These are phyloP conservation scores for Colletotrichum filicis DNA, from an alignment of 2,329 filamentous ascomycete genomes.

Conservation along the genomic window DNA sequence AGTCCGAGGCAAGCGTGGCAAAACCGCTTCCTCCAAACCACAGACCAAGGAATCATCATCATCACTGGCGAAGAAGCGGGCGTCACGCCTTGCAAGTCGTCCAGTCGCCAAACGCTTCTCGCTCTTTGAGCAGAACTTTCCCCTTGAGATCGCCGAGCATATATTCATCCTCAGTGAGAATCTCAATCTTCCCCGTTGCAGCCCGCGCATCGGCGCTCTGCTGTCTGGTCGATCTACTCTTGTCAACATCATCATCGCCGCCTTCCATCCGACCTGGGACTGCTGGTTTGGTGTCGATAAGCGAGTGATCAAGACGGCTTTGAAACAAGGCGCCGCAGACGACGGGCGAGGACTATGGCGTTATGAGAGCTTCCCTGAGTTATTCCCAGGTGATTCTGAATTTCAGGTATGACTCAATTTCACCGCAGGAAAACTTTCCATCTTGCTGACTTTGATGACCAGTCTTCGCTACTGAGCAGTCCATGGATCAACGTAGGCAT, in stretches of 20 bases:
- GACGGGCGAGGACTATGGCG: slow-evolving; percentile 3
- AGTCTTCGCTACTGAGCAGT: slow-evolving; percentile 56
- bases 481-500: slow-evolving; percentile 58
- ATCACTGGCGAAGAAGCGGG: not conserved
- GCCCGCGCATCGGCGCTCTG: slow-evolving; percentile 55
- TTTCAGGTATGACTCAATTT: slow-evolving; percentile 54
- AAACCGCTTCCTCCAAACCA: slow-evolving; percentile 21
- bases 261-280: slow-evolving; percentile 52
- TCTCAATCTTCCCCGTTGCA: slow-evolving; percentile 57
- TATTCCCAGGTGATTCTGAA: slow-evolving; percentile 49
- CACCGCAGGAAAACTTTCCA: not conserved
- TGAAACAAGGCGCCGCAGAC: slow-evolving; percentile 14
- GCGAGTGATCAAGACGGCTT: slow-evolving; percentile 12
- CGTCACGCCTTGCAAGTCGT: slow-evolving; percentile 11
- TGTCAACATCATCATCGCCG: slow-evolving; percentile 48
- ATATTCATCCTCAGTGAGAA: slow-evolving; percentile 64
- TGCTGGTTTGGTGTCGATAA: slow-evolving; percentile 46
- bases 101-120: slow-evolving; percentile 23
- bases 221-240: slow-evolving; percentile 55
- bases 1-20: slow-evolving; percentile 57
- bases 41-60: not conserved
- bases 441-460: slow-evolving; percentile 17
- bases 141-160: slow-evolving; percentile 63
- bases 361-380: slow-evolving; percentile 19
- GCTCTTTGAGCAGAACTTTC: slow-evolving; percentile 50